Evolutionary conservation across 805 yeast genomes (phyloP).

Genomic region (Teunomyces kruisii): DNA sequence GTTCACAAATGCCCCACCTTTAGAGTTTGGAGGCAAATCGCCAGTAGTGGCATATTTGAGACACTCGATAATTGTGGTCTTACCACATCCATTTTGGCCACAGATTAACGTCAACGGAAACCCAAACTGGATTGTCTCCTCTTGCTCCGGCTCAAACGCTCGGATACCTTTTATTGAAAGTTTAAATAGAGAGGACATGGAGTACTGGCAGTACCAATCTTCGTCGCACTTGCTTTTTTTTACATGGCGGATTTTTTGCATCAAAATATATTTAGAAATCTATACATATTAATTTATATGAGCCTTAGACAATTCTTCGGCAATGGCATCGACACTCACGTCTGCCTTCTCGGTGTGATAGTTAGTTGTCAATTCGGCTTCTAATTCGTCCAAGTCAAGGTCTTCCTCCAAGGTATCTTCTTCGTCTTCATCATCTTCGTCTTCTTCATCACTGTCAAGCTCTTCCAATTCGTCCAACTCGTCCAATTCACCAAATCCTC

Average conservation of each 20-base stretch:
- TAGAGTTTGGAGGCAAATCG: constrained; percentile 90
- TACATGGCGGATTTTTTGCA: background rate
- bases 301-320: constrained; percentile 58
- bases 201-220: background rate
- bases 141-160: constrained; percentile 81
- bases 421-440: constrained; percentile 57
- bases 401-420: constrained; percentile 57
- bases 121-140: constrained; percentile 87
- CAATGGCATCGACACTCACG: constrained; percentile 53
- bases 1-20: constrained; percentile 93
- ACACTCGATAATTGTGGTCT: constrained; percentile 94
- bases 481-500: constrained; percentile 82
- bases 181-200: constrained; percentile 43
- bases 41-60: constrained; percentile 94
- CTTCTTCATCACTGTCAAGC: constrained; percentile 66
- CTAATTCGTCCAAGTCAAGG: constrained; percentile 46
- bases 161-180: constrained; percentile 77
- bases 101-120: constrained; percentile 90
- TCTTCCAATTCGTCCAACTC: constrained; percentile 96
- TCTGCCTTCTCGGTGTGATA: constrained; percentile 44
- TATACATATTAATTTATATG: constrained; percentile 31
- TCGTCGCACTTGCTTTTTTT: background rate
- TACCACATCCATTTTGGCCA: constrained; percentile 95
- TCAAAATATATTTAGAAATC: background rate
- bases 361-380: constrained; percentile 49